These are phyloP conservation scores for Diplodia scrobiculata DNA, from an alignment of 2,329 filamentous ascomycete species.

Conservation along the genomic window DNA sequence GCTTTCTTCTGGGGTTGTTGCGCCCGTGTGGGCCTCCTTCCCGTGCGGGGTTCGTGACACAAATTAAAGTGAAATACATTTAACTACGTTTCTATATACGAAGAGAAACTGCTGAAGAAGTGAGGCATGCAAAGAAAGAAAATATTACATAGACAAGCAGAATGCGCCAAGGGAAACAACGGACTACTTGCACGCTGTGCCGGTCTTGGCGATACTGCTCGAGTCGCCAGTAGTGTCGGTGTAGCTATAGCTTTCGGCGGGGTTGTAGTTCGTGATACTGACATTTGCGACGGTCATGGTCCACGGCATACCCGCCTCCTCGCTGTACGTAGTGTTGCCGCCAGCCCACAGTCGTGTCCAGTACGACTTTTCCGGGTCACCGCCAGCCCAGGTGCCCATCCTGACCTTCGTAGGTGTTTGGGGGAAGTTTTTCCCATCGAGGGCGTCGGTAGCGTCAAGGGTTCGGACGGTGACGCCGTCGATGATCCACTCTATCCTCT, in stretches of 20 bases:
- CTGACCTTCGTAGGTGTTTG: conserved; percentile 71
- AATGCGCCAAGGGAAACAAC: not conserved
- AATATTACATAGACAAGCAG: not conserved
- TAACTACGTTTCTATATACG: not conserved
- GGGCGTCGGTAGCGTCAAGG: conserved; percentile 59
- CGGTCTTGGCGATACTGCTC: conserved; percentile 52
- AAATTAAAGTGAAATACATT: not conserved
- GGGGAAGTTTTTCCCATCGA: conserved; percentile 65
- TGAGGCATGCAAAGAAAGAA: not conserved
- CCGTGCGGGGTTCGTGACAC: too few species aligned
- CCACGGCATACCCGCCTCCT: conserved; percentile 48
- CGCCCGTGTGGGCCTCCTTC: not conserved
- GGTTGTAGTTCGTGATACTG: conserved; percentile 56
- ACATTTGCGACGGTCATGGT: conserved; percentile 56
- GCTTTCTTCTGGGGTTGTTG: not conserved
- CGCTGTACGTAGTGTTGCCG: conserved; percentile 54
- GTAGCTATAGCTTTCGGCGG: conserved; percentile 55
- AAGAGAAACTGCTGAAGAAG: not conserved
- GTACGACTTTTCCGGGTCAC: conserved; percentile 49
- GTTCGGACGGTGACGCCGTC: conserved; percentile 68
- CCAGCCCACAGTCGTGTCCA: conserved; percentile 67
- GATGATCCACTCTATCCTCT: conserved; percentile 68
- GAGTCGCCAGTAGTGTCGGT: conserved; percentile 52
- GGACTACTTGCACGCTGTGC: not conserved
- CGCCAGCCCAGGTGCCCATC: conserved; percentile 54